A percentile compares a stretch with the other conserved stretches of the same genome.
phyloP scores from a whole-genome alignment of 805 yeast species.

The Pichia californica region DNA sequence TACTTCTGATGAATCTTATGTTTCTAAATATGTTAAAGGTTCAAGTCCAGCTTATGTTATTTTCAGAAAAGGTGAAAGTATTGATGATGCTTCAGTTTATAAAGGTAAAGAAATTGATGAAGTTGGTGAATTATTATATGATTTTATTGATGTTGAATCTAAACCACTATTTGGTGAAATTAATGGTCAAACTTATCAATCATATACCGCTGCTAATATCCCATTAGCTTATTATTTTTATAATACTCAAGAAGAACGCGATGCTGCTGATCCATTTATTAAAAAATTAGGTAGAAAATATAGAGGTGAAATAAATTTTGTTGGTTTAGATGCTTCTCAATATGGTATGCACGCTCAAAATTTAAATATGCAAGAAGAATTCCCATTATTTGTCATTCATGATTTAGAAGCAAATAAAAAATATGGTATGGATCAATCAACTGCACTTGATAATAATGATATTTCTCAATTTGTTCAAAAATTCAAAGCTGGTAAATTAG shows the following conservation, averaged over 20 bases:
- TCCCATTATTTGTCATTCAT: slow-evolving; percentile 90
- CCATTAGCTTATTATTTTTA: slow-evolving; percentile 91
- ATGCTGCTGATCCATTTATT: slow-evolving; percentile 44
- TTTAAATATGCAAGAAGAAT: slow-evolving; percentile 75
- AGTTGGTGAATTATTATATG: slow-evolving; percentile 33
- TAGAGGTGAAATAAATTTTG: slow-evolving; percentile 81
- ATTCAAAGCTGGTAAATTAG: slow-evolving; percentile 56
- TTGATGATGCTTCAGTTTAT: slow-evolving; percentile 44
- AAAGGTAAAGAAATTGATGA: slow-evolving; percentile 30
- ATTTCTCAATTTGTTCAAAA: slow-evolving; percentile 58
- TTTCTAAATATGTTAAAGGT: slow-evolving; percentile 29
- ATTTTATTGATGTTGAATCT: slow-evolving; percentile 54
- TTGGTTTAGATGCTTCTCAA: slow-evolving; percentile 73
- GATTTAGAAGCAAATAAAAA: slow-evolving; percentile 61
- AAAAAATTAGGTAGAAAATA: slow-evolving; percentile 60
- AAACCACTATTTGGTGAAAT: slow-evolving; percentile 87
- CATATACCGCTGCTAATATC: slow-evolving; percentile 61
- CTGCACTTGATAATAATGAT: slow-evolving; percentile 42
- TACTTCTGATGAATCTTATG: slow-evolving; percentile 31
- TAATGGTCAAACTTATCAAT: slow-evolving; percentile 67
- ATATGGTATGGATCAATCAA: slow-evolving; percentile 66
- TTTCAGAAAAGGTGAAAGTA: slow-evolving; percentile 40
- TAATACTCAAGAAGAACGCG: slow-evolving; percentile 60
- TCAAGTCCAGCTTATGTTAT: slow-evolving; percentile 37
- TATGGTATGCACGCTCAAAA: slow-evolving; percentile 84